A percentile compares a stretch with the other conserved stretches of the same genome.
These are phyloP conservation scores for Periglandula ipomoeae DNA, from an alignment of 2,329 filamentous ascomycete species.

Conservation along the genomic window DNA sequence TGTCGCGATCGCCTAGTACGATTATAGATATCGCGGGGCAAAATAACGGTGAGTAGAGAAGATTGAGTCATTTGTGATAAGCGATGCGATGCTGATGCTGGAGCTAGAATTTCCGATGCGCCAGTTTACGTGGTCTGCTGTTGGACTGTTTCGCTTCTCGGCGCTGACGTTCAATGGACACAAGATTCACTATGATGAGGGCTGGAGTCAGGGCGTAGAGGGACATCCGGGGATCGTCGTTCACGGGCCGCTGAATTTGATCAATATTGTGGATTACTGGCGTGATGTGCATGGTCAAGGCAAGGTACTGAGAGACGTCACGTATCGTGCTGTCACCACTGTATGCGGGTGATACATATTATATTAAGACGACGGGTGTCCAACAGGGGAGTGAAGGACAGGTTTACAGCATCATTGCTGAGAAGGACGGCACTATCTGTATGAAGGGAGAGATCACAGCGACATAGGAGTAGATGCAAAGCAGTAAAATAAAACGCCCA, in stretches of 20 bases:
- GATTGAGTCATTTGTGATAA: background rate
- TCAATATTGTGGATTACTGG: conserved; percentile 62
- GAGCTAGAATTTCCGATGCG: conserved; percentile 13
- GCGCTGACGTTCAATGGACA: conserved; percentile 82
- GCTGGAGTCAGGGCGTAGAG: conserved; percentile 56
- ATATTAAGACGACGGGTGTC: conserved; percentile 45
- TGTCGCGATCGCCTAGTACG: conserved; percentile 15
- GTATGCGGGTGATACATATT: conserved; percentile 56
- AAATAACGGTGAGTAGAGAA: conserved; percentile 12
- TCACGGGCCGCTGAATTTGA: conserved; percentile 70
- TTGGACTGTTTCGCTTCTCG: conserved; percentile 67
- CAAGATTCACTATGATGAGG: conserved; percentile 69
- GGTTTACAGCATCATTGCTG: conserved; percentile 38
- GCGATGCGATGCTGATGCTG: background rate
- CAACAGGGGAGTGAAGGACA: conserved; percentile 23
- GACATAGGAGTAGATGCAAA: background rate
- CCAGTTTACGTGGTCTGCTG: conserved; percentile 33
- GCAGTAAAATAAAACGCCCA: background rate
- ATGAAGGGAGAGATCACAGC: conserved; percentile 5
- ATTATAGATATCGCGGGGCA: conserved; percentile 15
- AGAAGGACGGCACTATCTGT: conserved; percentile 23
- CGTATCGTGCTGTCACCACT: conserved; percentile 65
- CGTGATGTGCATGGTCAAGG: conserved; percentile 36
- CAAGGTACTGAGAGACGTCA: conserved; percentile 29
- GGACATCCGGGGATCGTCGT: conserved; percentile 65